Conservation (phyloP, 2,329 filamentous ascomycete species). For the Calonectria leucothoes region DNA sequence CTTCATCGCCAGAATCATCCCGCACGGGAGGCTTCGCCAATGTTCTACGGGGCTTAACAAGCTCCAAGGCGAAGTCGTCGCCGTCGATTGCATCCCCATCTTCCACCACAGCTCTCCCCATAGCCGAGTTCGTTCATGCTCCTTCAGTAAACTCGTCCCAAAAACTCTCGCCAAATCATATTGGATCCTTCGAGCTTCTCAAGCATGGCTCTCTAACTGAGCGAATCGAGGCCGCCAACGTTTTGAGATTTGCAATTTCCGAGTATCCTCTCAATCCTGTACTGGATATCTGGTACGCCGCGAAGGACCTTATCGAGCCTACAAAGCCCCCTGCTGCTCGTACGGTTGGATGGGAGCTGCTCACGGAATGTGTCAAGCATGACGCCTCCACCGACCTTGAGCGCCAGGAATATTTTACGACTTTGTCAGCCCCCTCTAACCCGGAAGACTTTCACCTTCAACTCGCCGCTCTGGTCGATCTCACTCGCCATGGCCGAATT, state of each 20-base stretch:
- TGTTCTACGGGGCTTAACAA: slow-evolving; percentile 72
- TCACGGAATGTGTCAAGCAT: slow-evolving; percentile 74
- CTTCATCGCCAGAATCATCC: slow-evolving; percentile 66
- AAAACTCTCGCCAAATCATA: slow-evolving; percentile 62
- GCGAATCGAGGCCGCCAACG: slow-evolving; percentile 67
- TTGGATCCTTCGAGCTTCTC: slow-evolving; percentile 66
- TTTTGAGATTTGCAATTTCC: slow-evolving; percentile 66
- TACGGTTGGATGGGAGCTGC: slow-evolving; percentile 72
- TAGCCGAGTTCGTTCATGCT: slow-evolving; percentile 59
- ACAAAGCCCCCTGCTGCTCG: slow-evolving; percentile 65
- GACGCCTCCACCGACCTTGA: slow-evolving; percentile 73
- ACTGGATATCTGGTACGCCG: slow-evolving; percentile 74
- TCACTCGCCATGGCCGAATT: slow-evolving; percentile 71
- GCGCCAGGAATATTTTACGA: slow-evolving; percentile 73
- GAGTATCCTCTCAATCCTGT: slow-evolving; percentile 71
- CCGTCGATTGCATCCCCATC: slow-evolving; percentile 56
- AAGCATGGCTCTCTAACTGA: slow-evolving; percentile 64
- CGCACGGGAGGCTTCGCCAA: slow-evolving; percentile 68
- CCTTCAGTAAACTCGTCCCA: slow-evolving; percentile 51
- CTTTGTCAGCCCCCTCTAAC: slow-evolving; percentile 66
- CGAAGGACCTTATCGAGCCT: slow-evolving; percentile 72
- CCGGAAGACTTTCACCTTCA: slow-evolving; percentile 75
- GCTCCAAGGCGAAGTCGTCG: slow-evolving; percentile 64
- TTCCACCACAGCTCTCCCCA: slow-evolving; percentile 51
- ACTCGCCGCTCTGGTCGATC: slow-evolving; percentile 70